phyloP scores from a whole-genome alignment of 306 rosid species.

The Medicago lupulina region DNA sequence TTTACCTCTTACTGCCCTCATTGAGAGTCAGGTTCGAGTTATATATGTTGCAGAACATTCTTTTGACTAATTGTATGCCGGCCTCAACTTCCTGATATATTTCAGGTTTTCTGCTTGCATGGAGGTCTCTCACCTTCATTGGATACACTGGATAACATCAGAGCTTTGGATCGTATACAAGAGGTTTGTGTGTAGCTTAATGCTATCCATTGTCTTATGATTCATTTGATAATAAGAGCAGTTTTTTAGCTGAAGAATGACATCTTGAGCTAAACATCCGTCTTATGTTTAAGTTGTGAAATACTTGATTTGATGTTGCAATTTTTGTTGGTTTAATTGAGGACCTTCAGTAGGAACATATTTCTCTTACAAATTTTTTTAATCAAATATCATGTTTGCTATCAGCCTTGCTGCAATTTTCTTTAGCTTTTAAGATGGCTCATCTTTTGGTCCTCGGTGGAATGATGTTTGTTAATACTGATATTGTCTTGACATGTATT shows the following conservation, averaged over 20 bases:
- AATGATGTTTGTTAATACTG: no score
- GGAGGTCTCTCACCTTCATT: constrained; percentile 98
- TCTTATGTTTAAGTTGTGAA: constrained; percentile 13
- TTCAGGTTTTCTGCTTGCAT: constrained; percentile 93
- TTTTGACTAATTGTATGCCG: constrained; percentile 35
- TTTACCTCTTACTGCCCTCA: constrained; percentile 94
- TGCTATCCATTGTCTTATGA: constrained; percentile 21
- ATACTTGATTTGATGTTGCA: constrained; percentile 32
- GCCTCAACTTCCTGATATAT: constrained; percentile 40
- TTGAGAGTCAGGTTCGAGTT: constrained; percentile 94
- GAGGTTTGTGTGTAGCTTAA: constrained; percentile 63
- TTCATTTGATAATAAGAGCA: constrained; percentile 9
- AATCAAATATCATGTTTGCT: background rate
- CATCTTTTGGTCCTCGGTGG: no score
- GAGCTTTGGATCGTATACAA: constrained; percentile 93
- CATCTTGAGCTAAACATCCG: constrained; percentile 19
- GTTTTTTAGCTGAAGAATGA: background rate
- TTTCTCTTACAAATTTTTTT: constrained; percentile 26
- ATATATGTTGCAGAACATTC: constrained; percentile 31
- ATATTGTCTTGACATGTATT: no score
- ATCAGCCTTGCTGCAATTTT: background rate
- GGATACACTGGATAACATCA: constrained; percentile 92
- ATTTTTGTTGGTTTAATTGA: background rate
- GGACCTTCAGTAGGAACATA: background rate
- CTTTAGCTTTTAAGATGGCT: background rate